These are phyloP conservation scores for Colletotrichum noveboracense DNA, from an alignment of 2,329 filamentous ascomycete species.

Conservation along the genomic window DNA sequence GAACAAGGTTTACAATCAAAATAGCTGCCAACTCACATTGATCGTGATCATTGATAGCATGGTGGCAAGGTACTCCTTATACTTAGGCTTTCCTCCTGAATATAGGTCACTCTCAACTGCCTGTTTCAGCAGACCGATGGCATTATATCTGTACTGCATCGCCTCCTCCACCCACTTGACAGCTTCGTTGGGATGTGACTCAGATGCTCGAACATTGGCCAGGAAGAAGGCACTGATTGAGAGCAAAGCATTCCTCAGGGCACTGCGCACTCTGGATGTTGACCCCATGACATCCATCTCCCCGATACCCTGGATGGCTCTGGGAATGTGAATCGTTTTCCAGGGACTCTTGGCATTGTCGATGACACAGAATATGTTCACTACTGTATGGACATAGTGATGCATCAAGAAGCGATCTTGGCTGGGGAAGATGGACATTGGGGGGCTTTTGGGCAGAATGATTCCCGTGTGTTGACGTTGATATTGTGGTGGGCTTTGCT, in stretches of 20 bases:
- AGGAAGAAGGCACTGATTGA: conserved; percentile 31
- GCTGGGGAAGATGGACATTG: background rate
- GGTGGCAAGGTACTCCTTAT: conserved; percentile 31
- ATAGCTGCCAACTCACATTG: conserved; percentile 20
- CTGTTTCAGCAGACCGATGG: conserved; percentile 26
- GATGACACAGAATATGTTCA: conserved; percentile 30
- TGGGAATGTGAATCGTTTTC: conserved; percentile 30
- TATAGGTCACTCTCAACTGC: conserved; percentile 23
- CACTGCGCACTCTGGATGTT: conserved; percentile 26
- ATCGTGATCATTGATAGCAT: conserved; percentile 33
- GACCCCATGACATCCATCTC: conserved; percentile 26
- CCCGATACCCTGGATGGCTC: conserved; percentile 27
- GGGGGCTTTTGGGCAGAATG: background rate
- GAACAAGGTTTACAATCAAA: background rate
- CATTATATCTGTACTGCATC: conserved; percentile 18
- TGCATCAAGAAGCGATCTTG: conserved; percentile 29
- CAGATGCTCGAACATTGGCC: conserved; percentile 25
- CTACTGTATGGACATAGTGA: conserved; percentile 28
- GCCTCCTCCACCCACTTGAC: conserved; percentile 18
- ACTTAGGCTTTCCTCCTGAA: conserved; percentile 21
- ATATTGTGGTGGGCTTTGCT: background rate
- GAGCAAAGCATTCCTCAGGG: conserved; percentile 26
- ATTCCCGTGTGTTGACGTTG: background rate
- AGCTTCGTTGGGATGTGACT: background rate
- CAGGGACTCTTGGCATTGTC: conserved; percentile 30